Percentiles rank a stretch among this genome's conserved stretches.
phyloP scores from a whole-genome alignment of 768 basidiomycete species.

The Termitomyces heimii region DNA sequence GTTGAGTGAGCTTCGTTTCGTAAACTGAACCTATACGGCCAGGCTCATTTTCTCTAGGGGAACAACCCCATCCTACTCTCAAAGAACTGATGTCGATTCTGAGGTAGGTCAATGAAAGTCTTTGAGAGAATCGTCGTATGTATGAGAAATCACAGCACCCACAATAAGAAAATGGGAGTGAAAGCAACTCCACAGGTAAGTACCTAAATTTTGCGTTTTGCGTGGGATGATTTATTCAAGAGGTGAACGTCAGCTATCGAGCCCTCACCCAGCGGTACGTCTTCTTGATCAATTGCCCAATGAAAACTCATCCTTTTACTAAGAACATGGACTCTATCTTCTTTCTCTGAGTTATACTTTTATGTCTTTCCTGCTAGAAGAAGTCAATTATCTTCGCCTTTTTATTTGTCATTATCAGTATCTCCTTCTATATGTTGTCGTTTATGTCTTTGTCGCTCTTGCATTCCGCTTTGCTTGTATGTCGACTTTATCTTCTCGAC shows the following conservation, averaged over 20 bases:
- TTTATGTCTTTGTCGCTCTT: background rate
- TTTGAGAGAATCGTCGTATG: no score
- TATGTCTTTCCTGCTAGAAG: background rate
- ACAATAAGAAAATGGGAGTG: background rate
- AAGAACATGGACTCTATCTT: slow-evolving; percentile 3
- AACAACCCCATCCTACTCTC: background rate
- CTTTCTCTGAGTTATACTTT: background rate
- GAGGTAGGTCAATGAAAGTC: background rate
- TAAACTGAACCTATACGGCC: background rate
- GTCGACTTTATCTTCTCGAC: background rate
- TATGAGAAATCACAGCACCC: background rate
- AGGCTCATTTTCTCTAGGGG: background rate
- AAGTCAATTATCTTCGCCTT: background rate
- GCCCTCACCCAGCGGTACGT: slow-evolving; percentile 1
- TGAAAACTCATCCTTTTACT: background rate
- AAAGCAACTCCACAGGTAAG: background rate
- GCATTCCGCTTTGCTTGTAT: background rate
- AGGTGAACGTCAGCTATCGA: background rate
- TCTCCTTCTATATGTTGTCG: background rate
- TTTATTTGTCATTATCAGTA: no score
- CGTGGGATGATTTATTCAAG: background rate
- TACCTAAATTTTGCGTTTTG: background rate
- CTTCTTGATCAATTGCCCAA: background rate
- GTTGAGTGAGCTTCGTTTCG: background rate
- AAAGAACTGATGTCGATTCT: background rate